Evolutionary conservation across 306 rosid genomes (phyloP).

Genomic region (Senna siamea): DNA sequence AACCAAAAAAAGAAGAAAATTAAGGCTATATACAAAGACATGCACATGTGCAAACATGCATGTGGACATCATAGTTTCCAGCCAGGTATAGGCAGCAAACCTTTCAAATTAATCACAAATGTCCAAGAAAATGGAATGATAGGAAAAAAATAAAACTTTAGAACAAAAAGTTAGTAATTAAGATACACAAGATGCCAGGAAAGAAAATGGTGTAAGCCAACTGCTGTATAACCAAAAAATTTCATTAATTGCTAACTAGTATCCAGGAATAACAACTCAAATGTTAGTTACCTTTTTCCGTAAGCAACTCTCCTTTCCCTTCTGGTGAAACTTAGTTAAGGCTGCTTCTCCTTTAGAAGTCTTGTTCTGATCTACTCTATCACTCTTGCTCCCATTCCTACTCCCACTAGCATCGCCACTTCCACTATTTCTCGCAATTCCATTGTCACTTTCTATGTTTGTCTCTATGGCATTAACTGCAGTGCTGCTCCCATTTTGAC

Average conservation of each 20-base stretch:
- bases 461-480: conserved; percentile 56
- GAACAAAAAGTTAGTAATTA: background rate
- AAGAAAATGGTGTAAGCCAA: background rate
- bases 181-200: background rate
- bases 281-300: conserved; percentile 61
- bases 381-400: conserved; percentile 46
- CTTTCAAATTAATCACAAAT: background rate
- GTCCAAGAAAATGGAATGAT: conserved; percentile 1
- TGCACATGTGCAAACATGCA: background rate
- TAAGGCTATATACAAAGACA: background rate
- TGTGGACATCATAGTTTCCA: background rate
- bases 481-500: conserved; percentile 64
- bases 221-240: conserved; percentile 13
- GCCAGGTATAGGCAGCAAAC: background rate
- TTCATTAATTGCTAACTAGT: background rate
- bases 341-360: conserved; percentile 73
- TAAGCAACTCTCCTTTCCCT: conserved; percentile 76
- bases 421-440: conserved; percentile 55
- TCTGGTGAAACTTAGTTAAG: conserved; percentile 67
- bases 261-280: background rate
- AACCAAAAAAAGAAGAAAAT: background rate
- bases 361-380: conserved; percentile 57
- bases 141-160: background rate
- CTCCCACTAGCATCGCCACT: conserved; percentile 69
- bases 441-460: conserved; percentile 58